Evolutionary conservation across 2,329 filamentous ascomycete genomes (phyloP).

Genomic region (Curvularia hawaiiensis): DNA sequence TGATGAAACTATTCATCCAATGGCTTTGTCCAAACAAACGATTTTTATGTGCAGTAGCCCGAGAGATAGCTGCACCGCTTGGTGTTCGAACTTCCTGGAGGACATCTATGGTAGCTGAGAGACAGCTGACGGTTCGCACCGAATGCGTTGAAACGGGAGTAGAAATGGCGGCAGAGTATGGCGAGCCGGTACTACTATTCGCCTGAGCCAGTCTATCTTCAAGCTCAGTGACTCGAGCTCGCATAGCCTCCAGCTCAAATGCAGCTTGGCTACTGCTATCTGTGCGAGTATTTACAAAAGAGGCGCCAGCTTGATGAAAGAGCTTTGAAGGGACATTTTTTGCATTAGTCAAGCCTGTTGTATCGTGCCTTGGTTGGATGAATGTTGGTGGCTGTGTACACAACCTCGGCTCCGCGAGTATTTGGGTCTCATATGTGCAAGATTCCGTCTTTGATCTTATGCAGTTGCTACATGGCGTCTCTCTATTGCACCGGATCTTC

Average conservation of each 20-base stretch:
- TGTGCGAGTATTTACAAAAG: not conserved
- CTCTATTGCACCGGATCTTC: constrained; percentile 67
- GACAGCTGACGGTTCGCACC: constrained; percentile 47
- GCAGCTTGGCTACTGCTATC: constrained; percentile 23
- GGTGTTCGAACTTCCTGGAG: constrained; percentile 46
- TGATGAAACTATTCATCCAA: constrained; percentile 57
- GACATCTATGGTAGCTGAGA: constrained; percentile 54
- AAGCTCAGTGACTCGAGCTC: constrained; percentile 50
- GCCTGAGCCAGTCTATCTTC: constrained; percentile 48
- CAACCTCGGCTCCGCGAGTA: constrained; percentile 2
- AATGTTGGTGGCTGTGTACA: constrained; percentile 3
- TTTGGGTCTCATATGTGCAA: constrained; percentile 57
- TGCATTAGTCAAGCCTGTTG: not conserved
- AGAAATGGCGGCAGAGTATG: not conserved
- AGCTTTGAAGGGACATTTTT: not conserved
- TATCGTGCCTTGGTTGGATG: constrained; percentile 3
- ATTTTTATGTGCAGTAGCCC: constrained; percentile 60
- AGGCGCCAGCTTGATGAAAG: not conserved
- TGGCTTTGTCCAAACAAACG: constrained; percentile 63
- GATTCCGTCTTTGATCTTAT: constrained; percentile 56
- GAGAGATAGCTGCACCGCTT: constrained; percentile 44
- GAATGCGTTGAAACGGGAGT: constrained; percentile 28
- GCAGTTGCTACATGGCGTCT: constrained; percentile 64
- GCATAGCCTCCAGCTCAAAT: constrained; percentile 49
- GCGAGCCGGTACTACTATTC: constrained; percentile 13